A percentile compares a stretch with the other conserved stretches of the same genome.
Evolutionary conservation across 139 green algal species (phyloP).

Genomic region (Pseudopediastrum boryanum): DNA sequence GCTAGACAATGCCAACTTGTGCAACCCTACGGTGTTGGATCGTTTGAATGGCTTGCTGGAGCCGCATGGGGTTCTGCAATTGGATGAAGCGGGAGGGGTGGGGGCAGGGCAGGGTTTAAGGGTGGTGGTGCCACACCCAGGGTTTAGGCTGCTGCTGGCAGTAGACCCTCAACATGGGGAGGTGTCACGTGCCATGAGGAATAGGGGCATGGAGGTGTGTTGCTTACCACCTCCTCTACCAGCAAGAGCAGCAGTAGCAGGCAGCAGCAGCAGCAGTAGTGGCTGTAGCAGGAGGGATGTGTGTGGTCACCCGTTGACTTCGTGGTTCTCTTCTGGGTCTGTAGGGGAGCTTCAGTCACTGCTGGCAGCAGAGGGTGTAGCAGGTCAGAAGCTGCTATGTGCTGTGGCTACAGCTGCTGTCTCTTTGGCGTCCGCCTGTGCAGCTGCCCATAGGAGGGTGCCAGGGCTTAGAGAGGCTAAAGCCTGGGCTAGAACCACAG

Average conservation of each 20-base stretch:
- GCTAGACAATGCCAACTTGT: constrained; percentile 97
- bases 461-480: constrained; percentile 62
- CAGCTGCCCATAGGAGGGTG: constrained; percentile 32
- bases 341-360: constrained; percentile 3
- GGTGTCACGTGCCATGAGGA: constrained; percentile 97
- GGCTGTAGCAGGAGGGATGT: not conserved
- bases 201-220: constrained; percentile 95
- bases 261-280: not conserved
- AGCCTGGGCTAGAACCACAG: constrained; percentile 55
- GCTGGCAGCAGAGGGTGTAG: constrained; percentile 40
- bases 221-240: constrained; percentile 67
- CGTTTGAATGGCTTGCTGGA: constrained; percentile 97
- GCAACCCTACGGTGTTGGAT: constrained; percentile 96
- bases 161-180: constrained; percentile 91
- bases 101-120: constrained; percentile 39
- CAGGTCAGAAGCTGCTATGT: too few relatives aligned
- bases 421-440: constrained; percentile 23
- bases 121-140: constrained; percentile 82
- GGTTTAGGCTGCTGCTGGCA: constrained; percentile 95
- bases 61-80: constrained; percentile 78
- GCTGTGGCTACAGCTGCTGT: constrained; percentile 64
- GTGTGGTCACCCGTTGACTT: constrained; percentile 3
- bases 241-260: not conserved
- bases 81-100: constrained; percentile 85
- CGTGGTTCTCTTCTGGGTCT: not conserved